phyloP scores from a whole-genome alignment of 768 basidiomycete species.

The Boletus edulis region DNA sequence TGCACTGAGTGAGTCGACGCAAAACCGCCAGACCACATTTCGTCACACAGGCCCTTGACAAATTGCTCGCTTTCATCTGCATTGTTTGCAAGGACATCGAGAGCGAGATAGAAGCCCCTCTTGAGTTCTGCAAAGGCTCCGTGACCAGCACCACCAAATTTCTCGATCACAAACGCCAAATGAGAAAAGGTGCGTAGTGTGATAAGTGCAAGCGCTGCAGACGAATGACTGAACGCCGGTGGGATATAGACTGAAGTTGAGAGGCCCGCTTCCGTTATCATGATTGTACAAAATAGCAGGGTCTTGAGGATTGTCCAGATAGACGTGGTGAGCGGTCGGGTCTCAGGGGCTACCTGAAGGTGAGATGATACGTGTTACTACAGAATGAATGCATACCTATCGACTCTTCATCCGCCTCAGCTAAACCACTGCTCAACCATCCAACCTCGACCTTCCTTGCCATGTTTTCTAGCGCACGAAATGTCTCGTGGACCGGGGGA shows the following conservation, averaged over 20 bases:
- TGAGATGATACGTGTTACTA: conserved; percentile 2
- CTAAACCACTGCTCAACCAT: conserved; percentile 44
- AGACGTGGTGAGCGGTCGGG: conserved; percentile 43
- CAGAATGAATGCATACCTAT: conserved; percentile 36
- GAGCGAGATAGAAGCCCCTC: conserved; percentile 69
- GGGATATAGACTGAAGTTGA: conserved; percentile 52
- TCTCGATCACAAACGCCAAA: conserved; percentile 73
- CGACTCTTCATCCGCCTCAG: conserved; percentile 18
- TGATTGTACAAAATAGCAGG: conserved; percentile 67
- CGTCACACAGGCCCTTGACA: conserved; percentile 36
- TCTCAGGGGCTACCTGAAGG: conserved; percentile 37
- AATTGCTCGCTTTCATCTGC: conserved; percentile 36
- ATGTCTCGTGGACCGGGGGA: conserved; percentile 27
- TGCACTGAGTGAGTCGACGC: conserved; percentile 21
- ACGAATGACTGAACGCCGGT: conserved; percentile 36
- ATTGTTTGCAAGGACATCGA: conserved; percentile 64
- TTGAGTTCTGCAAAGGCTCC: conserved; percentile 71
- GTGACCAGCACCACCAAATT: conserved; percentile 65
- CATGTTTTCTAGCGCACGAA: conserved; percentile 32
- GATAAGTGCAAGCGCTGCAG: conserved; percentile 50
- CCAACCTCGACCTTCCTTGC: conserved; percentile 45
- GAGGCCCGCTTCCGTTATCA: conserved; percentile 65
- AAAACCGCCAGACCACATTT: conserved; percentile 25
- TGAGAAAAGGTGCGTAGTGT: conserved; percentile 59
- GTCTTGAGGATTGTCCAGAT: conserved; percentile 74